Base-by-base conservation (phyloP, 1,284 basidiomycete species). In the Stygiomarasmius scandens region DNA sequence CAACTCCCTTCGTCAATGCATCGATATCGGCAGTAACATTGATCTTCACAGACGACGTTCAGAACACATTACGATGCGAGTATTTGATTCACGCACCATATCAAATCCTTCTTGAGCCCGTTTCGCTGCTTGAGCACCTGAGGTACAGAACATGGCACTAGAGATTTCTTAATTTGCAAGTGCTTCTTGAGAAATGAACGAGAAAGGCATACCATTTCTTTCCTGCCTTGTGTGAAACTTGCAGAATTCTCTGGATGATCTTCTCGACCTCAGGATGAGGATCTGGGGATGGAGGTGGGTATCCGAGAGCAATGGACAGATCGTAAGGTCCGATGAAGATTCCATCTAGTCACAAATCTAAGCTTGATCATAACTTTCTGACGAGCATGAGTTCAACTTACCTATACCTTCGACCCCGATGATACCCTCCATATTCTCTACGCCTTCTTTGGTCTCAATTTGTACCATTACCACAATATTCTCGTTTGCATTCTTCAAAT, bases 281-380 rank as follows among this genome's bases (percentile, higher is more conserved):
- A 63, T 87, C 81, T 0, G 85, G 86, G 22, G 78, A 78, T 16
- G 86, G 86, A 12, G 82, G 68, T 0, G 82, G 78, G 64, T 80
- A 83, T 29, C 85, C 85, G 24, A 86, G 73, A 1, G 80, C 76
- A 47, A 85, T 76, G 3, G 86, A 86, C 45, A 89, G 77, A 65
- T 89, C 87, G 61, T 83, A 89, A 2, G 87, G 86, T 10, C 88
- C 87, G 56, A 90, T 84, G 72, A 90, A 88, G 24, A 58, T 14
- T 34, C 57, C 57, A 51, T 58, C 57, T 85, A 72, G 1, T n/a
- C n/a, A n/a, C n/a, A n/a, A n/a, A n/a, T n/a, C n/a, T n/a, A n/a
- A n/a, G n/a, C n/a, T n/a, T n/a, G n/a, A n/a, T n/a, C n/a, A n/a
- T n/a, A n/a, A n/a, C n/a, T n/a, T n/a, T n/a, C n/a, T n/a, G n/a